Percentiles rank a stretch among this genome's conserved stretches.
phyloP scores from a whole-genome alignment of 345 rosid species.

The Jatropha curcas region DNA sequence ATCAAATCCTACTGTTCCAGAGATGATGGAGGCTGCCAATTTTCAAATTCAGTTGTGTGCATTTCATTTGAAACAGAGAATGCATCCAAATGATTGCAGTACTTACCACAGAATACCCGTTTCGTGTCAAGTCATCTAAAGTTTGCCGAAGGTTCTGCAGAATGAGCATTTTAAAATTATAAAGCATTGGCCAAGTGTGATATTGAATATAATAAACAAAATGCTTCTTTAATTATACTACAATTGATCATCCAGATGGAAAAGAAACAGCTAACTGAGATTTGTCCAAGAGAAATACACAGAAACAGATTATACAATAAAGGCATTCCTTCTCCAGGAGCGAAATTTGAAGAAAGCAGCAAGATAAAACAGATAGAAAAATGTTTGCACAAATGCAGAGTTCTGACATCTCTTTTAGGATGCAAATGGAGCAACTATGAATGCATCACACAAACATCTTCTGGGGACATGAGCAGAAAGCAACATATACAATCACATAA shows the following conservation, averaged over 20 bases:
- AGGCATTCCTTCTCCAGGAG: background rate
- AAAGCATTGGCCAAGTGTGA: slow-evolving; percentile 10
- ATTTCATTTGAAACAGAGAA: background rate
- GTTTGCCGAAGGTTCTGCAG: slow-evolving; percentile 98
- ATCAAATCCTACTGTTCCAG: too few species aligned
- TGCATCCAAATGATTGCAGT: background rate
- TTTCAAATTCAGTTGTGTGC: background rate
- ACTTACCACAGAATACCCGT: slow-evolving; percentile 89
- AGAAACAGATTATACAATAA: background rate
- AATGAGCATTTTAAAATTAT: slow-evolving; percentile 13
- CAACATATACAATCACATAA: background rate
- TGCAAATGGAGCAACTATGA: background rate
- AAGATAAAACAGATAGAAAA: background rate
- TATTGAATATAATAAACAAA: background rate
- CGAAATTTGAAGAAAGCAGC: background rate
- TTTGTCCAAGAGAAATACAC: background rate
- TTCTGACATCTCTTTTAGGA: background rate
- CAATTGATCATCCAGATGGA: background rate
- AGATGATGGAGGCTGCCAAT: background rate
- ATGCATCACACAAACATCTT: background rate
- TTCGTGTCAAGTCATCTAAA: slow-evolving; percentile 87
- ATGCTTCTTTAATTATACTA: background rate
- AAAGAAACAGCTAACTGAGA: background rate
- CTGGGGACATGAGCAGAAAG: background rate
- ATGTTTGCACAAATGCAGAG: background rate